Conservation (phyloP, 768 basidiomycete species). For the Phylloporus sp. region DNA sequence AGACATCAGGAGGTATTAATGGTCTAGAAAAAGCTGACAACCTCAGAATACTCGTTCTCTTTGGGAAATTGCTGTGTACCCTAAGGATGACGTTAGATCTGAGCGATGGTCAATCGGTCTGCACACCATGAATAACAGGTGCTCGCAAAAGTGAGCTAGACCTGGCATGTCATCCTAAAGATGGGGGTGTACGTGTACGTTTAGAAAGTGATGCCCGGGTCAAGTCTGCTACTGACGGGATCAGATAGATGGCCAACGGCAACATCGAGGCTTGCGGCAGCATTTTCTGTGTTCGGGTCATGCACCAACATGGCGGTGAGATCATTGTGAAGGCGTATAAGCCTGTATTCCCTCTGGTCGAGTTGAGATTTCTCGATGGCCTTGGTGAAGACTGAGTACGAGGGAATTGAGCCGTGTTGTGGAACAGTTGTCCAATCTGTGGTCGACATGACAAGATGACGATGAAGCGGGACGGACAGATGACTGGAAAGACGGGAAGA, state of each 20-base stretch:
- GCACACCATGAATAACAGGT: slow-evolving; percentile 90
- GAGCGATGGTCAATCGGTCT: neutral
- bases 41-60: slow-evolving; percentile 94
- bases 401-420: slow-evolving; percentile 30
- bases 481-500: neutral
- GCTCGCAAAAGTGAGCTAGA: slow-evolving; percentile 93
- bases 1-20: neutral
- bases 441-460: slow-evolving; percentile 20
- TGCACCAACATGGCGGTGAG: slow-evolving; percentile 82
- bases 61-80: slow-evolving; percentile 80
- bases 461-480: neutral
- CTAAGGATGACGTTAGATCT: slow-evolving; percentile 33
- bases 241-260: slow-evolving; percentile 92
- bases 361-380: slow-evolving; percentile 67
- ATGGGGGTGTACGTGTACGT: neutral
- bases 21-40: slow-evolving; percentile 23
- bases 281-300: slow-evolving; percentile 87
- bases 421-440: slow-evolving; percentile 21
- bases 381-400: slow-evolving; percentile 53
- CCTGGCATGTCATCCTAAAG: slow-evolving; percentile 82
- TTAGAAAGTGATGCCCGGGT: neutral
- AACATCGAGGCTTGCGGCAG: slow-evolving; percentile 91
- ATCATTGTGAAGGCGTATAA: slow-evolving; percentile 85
- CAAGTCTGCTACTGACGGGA: slow-evolving; percentile 56
- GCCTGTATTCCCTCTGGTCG: slow-evolving; percentile 76